Percentiles rank a stretch among this genome's conserved stretches.
Evolutionary conservation across 768 basidiomycete species (phyloP).

Genomic region (Butyriboletus loyo): DNA sequence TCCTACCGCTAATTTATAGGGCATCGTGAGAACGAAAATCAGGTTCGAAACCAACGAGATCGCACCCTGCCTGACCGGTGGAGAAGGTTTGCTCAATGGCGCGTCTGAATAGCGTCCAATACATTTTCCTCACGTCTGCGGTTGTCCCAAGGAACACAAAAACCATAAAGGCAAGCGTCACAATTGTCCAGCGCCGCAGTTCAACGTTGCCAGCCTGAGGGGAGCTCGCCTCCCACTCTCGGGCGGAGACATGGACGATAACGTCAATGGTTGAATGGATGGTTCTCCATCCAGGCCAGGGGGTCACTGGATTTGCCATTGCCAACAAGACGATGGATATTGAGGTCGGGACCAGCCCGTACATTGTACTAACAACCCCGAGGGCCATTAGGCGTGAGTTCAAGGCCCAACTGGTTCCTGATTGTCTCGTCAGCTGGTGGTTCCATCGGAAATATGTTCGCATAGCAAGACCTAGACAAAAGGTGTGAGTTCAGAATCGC

Average conservation of each 20-base stretch:
- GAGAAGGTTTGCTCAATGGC: not conserved
- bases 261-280: conserved; percentile 11
- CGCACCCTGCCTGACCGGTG: not conserved
- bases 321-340: conserved; percentile 6
- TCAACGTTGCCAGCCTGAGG: not conserved
- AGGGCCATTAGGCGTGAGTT: conserved; percentile 13
- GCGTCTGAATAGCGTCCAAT: conserved; percentile 1
- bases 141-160: conserved; percentile 19
- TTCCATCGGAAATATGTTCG: conserved; percentile 1
- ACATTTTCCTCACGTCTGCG: conserved; percentile 14
- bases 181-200: conserved; percentile 20
- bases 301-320: conserved; percentile 1
- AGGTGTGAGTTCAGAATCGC: not conserved
- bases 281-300: conserved; percentile 23
- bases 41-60: not conserved
- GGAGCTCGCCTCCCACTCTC: conserved; percentile 7
- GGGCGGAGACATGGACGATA: conserved; percentile 5
- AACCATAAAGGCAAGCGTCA: conserved; percentile 9
- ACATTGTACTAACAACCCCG: conserved; percentile 4
- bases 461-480: conserved; percentile 8
- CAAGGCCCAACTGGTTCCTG: conserved; percentile 8
- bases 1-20: not conserved
- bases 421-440: not conserved
- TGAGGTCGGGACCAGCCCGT: conserved; percentile 14
- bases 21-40: not conserved